Conservation (phyloP, 2,329 filamentous ascomycete species). For the Colletotrichum liaoningense region DNA sequence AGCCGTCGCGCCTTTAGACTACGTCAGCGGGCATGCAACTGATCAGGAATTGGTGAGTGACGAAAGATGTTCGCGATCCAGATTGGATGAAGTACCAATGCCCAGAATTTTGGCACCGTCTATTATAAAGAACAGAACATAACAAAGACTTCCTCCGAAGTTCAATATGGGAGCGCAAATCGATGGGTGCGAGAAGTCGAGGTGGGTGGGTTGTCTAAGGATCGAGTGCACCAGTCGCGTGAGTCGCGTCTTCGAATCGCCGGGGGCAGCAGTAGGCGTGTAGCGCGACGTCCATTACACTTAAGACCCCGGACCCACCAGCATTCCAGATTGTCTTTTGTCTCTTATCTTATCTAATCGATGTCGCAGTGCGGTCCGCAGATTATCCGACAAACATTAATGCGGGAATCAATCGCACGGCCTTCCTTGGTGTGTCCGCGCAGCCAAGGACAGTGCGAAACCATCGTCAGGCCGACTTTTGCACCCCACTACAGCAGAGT, state of each 20-base stretch:
- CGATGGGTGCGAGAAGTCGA: conserved; percentile 3
- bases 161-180: neutral
- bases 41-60: neutral
- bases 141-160: neutral
- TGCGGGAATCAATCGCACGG: too few relatives aligned
- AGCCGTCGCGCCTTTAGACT: conserved; percentile 25
- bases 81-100: neutral
- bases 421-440: neutral
- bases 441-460: neutral
- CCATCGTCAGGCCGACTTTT: neutral
- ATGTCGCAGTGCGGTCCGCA: neutral
- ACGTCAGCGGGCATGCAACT: conserved; percentile 33
- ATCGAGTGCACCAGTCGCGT: conserved; percentile 25
- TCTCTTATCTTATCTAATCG: conserved; percentile 15
- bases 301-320: conserved; percentile 10
- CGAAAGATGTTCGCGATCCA: neutral
- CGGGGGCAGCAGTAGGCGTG: conserved; percentile 16
- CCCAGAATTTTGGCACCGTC: neutral
- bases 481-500: conserved; percentile 30
- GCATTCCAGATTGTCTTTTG: neutral
- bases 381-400: conserved; percentile 24
- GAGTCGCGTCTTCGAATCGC: conserved; percentile 18
- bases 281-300: conserved; percentile 34
- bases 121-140: neutral
- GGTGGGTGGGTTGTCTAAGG: conserved; percentile 10